A percentile compares a stretch with the other conserved stretches of the same genome.
Conservation (phyloP, 208 protist genomes). For the Endotrypanum monterogeii region DNA sequence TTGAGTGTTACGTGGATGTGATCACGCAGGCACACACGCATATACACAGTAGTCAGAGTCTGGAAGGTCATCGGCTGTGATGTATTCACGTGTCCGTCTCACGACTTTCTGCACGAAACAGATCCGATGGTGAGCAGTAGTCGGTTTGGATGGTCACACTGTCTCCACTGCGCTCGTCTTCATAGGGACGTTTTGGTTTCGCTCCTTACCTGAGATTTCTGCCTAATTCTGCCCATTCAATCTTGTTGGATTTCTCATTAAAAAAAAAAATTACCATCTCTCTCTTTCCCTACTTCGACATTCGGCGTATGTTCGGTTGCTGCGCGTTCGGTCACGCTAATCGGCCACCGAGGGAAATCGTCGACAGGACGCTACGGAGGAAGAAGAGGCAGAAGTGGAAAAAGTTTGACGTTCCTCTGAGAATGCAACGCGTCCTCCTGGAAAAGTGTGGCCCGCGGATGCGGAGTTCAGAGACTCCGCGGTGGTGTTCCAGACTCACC, state of each 20-base stretch:
- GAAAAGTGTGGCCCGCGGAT: not conserved
- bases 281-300: not conserved
- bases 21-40: not conserved
- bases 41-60: not conserved
- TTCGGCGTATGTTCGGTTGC: not conserved
- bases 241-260: too few species aligned
- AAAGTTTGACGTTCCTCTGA: not conserved
- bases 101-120: not conserved
- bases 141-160: not conserved
- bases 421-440: not conserved
- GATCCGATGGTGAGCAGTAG: not conserved
- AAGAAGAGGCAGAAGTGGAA: too few species aligned
- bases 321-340: not conserved
- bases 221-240: not conserved
- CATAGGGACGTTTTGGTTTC: not conserved
- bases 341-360: not conserved
- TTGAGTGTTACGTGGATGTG: not conserved
- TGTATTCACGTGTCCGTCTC: not conserved
- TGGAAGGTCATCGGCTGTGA: not conserved
- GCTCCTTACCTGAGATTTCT: not conserved
- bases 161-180: not conserved
- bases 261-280: too few species aligned
- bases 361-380: not conserved
- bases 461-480: not conserved
- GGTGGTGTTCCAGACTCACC: not conserved